Percentiles rank a stretch among this genome's conserved stretches.
phyloP scores from a whole-genome alignment of 495 filamentous ascomycete genomes.

The Penicillium maclennaniae region DNA sequence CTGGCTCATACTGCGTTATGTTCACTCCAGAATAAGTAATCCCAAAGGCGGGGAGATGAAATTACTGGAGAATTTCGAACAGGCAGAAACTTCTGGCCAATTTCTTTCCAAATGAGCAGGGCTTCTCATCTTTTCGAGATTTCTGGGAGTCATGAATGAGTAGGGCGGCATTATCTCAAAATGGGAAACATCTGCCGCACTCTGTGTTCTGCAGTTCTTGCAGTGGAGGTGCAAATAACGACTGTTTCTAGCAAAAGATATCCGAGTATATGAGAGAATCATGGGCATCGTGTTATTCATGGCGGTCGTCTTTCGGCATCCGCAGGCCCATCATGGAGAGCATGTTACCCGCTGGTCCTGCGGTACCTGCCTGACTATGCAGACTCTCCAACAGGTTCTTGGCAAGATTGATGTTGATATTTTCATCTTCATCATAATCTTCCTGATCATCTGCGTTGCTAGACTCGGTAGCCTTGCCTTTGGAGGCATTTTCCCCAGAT shows the following conservation, averaged over 20 bases:
- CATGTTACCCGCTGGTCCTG: slow-evolving; percentile 82
- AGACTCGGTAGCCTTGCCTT: slow-evolving; percentile 23
- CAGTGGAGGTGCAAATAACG: neutral
- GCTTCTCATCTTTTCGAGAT: neutral
- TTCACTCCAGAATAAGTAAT: neutral
- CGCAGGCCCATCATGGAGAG: slow-evolving; percentile 78
- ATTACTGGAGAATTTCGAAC: neutral
- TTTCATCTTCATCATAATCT: slow-evolving; percentile 58
- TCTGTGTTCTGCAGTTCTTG: neutral
- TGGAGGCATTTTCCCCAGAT: slow-evolving; percentile 10
- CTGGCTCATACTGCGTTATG: neutral
- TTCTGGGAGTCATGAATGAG: too few species aligned
- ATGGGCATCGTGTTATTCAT: neutral
- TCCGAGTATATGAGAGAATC: neutral
- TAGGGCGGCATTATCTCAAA: neutral
- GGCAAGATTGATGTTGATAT: slow-evolving; percentile 82
- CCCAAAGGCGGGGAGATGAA: neutral
- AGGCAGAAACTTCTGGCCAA: neutral
- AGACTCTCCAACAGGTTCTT: slow-evolving; percentile 91
- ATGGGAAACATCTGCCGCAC: neutral
- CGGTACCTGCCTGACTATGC: slow-evolving; percentile 77
- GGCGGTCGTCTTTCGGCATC: slow-evolving; percentile 70
- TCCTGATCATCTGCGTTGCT: slow-evolving; percentile 19
- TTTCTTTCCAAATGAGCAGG: neutral
- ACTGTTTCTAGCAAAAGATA: neutral